Conservation (phyloP, 2,329 filamentous ascomycete genomes). For the Curvularia eragrostidis region DNA sequence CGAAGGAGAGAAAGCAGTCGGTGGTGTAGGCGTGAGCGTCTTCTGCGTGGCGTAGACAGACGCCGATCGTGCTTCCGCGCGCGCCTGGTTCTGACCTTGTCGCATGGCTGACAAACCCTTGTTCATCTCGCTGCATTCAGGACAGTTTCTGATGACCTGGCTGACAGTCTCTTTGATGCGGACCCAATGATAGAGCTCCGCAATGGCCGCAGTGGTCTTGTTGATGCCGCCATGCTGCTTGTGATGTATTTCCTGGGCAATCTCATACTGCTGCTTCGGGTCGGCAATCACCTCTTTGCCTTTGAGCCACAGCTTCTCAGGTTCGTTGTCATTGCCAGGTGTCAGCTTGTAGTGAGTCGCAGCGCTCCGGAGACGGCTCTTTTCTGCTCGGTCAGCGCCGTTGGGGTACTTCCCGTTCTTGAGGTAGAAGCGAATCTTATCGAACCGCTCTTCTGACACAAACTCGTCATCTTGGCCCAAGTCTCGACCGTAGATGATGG, state of each 20-base stretch:
- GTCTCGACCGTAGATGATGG: slow-evolving; percentile 67
- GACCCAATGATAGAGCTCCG: slow-evolving; percentile 95
- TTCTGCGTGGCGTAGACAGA: slow-evolving; percentile 16
- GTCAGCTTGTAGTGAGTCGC: slow-evolving; percentile 92
- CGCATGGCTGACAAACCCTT: slow-evolving; percentile 42
- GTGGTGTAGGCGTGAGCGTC: slow-evolving; percentile 22
- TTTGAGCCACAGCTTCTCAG: slow-evolving; percentile 84
- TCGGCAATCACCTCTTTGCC: slow-evolving; percentile 97
- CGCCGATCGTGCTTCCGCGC: slow-evolving; percentile 16
- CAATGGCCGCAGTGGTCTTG: slow-evolving; percentile 93
- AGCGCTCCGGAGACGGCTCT: slow-evolving; percentile 89
- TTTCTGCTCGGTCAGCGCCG: slow-evolving; percentile 92
- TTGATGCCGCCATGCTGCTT: slow-evolving; percentile 90
- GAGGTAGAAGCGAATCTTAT: slow-evolving; percentile 97
- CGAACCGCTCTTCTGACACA: slow-evolving; percentile 94
- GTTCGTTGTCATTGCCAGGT: slow-evolving; percentile 54
- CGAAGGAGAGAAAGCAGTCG: slow-evolving; percentile 15
- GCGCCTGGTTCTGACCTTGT: slow-evolving; percentile 25
- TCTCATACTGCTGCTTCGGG: slow-evolving; percentile 86
- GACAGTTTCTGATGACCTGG: slow-evolving; percentile 90
- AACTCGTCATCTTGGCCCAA: slow-evolving; percentile 74
- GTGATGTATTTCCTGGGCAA: slow-evolving; percentile 78
- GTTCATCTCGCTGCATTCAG: slow-evolving; percentile 78
- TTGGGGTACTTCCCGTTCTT: slow-evolving; percentile 93
- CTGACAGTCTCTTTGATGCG: slow-evolving; percentile 97